Conservation (phyloP, 129 eudicot genomes). For the Saussurea involucrata region DNA sequence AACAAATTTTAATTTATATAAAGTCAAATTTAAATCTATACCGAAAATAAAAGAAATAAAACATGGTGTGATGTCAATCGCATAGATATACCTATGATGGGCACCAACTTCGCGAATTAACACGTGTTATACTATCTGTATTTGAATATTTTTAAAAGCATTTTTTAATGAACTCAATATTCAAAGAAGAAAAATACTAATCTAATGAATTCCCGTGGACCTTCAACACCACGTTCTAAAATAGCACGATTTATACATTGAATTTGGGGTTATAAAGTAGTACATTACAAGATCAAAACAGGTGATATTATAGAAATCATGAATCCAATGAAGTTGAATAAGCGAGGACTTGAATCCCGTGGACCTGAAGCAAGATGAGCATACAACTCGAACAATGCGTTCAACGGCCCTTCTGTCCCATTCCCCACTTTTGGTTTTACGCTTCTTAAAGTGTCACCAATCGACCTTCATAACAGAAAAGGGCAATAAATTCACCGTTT, state of each 20-base stretch:
- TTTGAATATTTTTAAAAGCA: neutral
- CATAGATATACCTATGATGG: neutral
- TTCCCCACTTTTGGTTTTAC: conserved; percentile 24
- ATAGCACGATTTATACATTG: neutral
- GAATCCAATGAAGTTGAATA: neutral
- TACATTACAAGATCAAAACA: conserved; percentile 8
- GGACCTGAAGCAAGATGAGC: conserved; percentile 20
- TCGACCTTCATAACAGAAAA: neutral
- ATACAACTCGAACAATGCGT: conserved; percentile 28
- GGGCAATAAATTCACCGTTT: neutral
- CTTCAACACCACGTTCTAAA: neutral
- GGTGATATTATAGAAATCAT: neutral
- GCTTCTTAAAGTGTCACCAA: neutral
- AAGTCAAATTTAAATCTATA: too few relatives aligned
- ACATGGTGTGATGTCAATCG: neutral
- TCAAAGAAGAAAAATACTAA: neutral
- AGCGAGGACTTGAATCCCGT: conserved; percentile 10
- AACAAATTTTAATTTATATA: too few relatives aligned
- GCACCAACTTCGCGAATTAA: neutral
- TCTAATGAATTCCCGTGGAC: neutral
- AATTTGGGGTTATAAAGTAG: neutral
- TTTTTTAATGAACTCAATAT: neutral
- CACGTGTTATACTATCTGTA: neutral
- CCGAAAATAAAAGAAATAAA: neutral
- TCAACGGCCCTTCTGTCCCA: conserved; percentile 19